Conservation (phyloP, 768 basidiomycete species). For the Amyloporia xantha region DNA sequence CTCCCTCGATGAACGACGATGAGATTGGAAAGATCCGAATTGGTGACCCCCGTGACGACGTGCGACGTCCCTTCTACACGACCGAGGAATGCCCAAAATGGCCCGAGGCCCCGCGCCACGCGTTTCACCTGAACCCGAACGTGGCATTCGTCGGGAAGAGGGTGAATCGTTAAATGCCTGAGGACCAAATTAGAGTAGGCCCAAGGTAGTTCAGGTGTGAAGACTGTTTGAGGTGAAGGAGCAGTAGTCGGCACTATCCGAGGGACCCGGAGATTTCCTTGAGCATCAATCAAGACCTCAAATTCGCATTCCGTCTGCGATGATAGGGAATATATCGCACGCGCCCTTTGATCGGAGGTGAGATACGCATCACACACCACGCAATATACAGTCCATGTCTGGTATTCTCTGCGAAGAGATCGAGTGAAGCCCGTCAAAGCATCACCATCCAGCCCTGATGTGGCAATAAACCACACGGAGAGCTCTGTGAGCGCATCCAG, state of each 20-base stretch:
- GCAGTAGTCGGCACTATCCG: neutral
- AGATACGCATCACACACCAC: conserved; percentile 27
- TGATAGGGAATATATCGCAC: no score
- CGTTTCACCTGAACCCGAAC: neutral
- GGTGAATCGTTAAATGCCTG: neutral
- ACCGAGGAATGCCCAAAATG: conserved; percentile 3
- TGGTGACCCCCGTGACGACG: neutral
- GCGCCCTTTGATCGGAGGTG: no score
- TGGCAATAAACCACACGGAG: neutral
- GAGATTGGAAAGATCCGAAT: conserved; percentile 3
- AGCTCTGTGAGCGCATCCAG: neutral
- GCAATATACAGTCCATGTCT: conserved; percentile 23
- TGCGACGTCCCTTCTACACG: neutral
- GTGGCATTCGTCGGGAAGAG: neutral
- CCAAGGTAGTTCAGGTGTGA: neutral
- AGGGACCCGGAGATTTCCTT: neutral
- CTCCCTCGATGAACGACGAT: conserved; percentile 4
- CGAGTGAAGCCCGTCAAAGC: conserved; percentile 26
- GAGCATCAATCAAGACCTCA: neutral
- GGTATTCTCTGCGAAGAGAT: conserved; percentile 26
- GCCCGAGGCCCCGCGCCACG: neutral
- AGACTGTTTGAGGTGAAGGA: neutral
- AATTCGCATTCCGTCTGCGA: neutral
- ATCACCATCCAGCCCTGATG: conserved; percentile 19
- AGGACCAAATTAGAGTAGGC: neutral